Conservation (phyloP, 2,329 filamentous ascomycete genomes). For the Colletotrichum lini region DNA sequence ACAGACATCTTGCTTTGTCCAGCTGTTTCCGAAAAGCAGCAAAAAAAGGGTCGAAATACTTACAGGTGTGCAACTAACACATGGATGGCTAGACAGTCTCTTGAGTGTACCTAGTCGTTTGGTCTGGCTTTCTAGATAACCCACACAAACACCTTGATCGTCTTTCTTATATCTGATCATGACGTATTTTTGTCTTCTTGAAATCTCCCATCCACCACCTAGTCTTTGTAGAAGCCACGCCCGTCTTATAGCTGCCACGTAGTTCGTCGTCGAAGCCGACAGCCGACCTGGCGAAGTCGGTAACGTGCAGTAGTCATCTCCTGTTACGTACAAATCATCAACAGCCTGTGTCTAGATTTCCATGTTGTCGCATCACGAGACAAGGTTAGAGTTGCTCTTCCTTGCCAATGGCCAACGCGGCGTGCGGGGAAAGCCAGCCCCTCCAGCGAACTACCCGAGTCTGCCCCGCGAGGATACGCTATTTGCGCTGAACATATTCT, state of each 20-base stretch:
- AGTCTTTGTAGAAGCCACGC: too few relatives aligned
- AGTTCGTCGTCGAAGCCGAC: not conserved
- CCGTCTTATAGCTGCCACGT: not conserved
- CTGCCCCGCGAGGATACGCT: not conserved
- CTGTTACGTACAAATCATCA: constrained; percentile 1
- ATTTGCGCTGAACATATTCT: not conserved
- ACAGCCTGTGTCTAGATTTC: not conserved
- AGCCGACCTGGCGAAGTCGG: too few relatives aligned
- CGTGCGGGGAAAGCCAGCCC: constrained; percentile 30
- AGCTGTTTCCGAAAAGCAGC: too few relatives aligned
- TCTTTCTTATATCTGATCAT: too few relatives aligned
- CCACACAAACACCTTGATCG: too few relatives aligned
- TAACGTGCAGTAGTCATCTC: not conserved
- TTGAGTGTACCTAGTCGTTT: too few relatives aligned
- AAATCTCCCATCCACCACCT: too few relatives aligned
- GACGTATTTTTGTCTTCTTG: too few relatives aligned
- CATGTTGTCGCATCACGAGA: not conserved
- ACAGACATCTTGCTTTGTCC: too few relatives aligned
- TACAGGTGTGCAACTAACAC: not conserved
- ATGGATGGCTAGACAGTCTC: too few relatives aligned
- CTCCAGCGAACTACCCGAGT: constrained; percentile 1
- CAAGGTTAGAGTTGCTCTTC: not conserved
- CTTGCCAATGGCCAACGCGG: constrained; percentile 11
- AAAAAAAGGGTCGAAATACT: not conserved
- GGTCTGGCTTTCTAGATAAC: too few relatives aligned